Percentiles rank a stretch among this genome's conserved stretches.
Evolutionary conservation across 1,139 yeast species (phyloP).

Genomic region (Hansenula sp.): DNA sequence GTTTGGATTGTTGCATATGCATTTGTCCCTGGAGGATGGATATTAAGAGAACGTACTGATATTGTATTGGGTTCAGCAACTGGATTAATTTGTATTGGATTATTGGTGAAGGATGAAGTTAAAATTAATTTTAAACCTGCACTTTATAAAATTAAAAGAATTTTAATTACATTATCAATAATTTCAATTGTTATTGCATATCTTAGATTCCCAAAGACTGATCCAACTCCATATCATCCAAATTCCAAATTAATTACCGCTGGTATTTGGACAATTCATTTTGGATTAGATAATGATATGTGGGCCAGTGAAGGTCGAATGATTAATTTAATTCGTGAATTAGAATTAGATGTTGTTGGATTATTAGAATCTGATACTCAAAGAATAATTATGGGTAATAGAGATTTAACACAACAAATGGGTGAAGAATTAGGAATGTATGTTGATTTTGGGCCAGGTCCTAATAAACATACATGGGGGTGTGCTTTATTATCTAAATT

Average conservation of each 20-base stretch:
- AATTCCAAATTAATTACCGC: constrained; percentile 77
- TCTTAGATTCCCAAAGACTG: constrained; percentile 52
- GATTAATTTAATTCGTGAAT: constrained; percentile 76
- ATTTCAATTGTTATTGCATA: constrained; percentile 40
- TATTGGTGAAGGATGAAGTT: constrained; percentile 9
- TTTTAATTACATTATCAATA: constrained; percentile 12
- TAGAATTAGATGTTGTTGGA: constrained; percentile 89
- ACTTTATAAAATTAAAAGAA: constrained; percentile 15
- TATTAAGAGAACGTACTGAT: constrained; percentile 85
- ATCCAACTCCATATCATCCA: constrained; percentile 73
- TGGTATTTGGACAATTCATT: constrained; percentile 98
- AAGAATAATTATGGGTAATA: constrained; percentile 88
- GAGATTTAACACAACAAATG: constrained; percentile 86
- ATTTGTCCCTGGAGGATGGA: constrained; percentile 90
- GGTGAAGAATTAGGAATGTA: constrained; percentile 95
- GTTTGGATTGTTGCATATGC: constrained; percentile 99
- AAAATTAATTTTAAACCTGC: constrained; percentile 7
- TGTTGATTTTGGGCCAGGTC: constrained; percentile 96
- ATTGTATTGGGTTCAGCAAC: constrained; percentile 57
- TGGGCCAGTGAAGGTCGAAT: constrained; percentile 95
- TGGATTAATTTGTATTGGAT: constrained; percentile 35
- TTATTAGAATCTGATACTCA: constrained; percentile 91
- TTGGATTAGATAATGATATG: constrained; percentile 95
- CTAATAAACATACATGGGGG: constrained; percentile 98
- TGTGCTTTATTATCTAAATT: constrained; percentile 87